phyloP scores from a whole-genome alignment of 2,329 filamentous ascomycete genomes.

The Cadophora gregata region DNA sequence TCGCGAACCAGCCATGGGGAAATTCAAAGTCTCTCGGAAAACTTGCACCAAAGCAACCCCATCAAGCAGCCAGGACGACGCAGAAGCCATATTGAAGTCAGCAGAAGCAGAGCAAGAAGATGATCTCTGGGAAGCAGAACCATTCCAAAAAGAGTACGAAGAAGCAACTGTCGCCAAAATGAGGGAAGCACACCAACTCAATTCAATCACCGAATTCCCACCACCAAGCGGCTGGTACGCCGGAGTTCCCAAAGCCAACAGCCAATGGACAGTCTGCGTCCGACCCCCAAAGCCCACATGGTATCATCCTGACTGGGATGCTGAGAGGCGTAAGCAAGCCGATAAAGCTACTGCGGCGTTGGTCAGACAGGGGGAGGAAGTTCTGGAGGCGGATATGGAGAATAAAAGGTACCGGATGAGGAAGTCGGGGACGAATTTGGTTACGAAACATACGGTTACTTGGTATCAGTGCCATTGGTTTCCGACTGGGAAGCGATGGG shows the following conservation, averaged over 20 bases:
- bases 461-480: conserved; percentile 6
- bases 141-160: neutral
- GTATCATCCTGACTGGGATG: conserved; percentile 13
- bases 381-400: neutral
- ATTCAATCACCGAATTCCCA: neutral
- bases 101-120: too few species aligned
- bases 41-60: neutral
- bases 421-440: neutral
- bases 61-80: neutral
- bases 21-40: neutral
- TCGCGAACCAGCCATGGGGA: neutral
- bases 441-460: neutral
- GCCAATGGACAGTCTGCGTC: conserved; percentile 9
- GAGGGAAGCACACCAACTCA: neutral
- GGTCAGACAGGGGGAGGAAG: neutral
- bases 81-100: too few species aligned
- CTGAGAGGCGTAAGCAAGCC: neutral
- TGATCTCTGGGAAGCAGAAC: neutral
- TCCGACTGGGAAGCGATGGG: neutral
- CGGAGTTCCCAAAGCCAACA: neutral
- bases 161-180: neutral
- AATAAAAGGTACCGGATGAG: neutral
- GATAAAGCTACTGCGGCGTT: neutral
- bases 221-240: neutral
- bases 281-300: neutral